Evolutionary conservation across 371 early-diverging fungal genomes (phyloP).

Genomic region (Gilbertella persicaria): DNA sequence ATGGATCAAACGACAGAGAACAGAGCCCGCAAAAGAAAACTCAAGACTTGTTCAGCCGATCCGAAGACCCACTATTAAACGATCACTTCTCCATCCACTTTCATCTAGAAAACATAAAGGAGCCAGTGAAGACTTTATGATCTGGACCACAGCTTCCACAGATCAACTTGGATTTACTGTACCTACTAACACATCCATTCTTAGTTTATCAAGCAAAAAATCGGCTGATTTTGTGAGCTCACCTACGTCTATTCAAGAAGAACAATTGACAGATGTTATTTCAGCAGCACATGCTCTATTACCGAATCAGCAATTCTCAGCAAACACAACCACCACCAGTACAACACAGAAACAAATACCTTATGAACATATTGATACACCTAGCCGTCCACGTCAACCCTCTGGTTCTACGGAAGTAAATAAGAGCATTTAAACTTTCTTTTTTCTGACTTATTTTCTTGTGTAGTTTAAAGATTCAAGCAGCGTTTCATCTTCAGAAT

Average conservation of each 20-base stretch:
- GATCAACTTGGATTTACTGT: background rate
- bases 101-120: constrained; percentile 12
- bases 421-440: too few relatives aligned
- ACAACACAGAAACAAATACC: constrained; percentile 11
- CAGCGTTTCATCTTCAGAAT: constrained; percentile 26
- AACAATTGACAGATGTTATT: constrained; percentile 31
- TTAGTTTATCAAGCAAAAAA: constrained; percentile 11
- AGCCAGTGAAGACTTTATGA: constrained; percentile 4
- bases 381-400: constrained; percentile 26
- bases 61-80: constrained; percentile 11
- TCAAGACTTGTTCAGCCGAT: constrained; percentile 11
- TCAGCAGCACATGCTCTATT: constrained; percentile 38
- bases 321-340: constrained; percentile 5
- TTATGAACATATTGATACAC: constrained; percentile 44
- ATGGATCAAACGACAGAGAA: constrained; percentile 35
- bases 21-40: constrained; percentile 15
- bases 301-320: constrained; percentile 26
- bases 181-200: too few relatives aligned
- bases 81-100: constrained; percentile 21
- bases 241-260: constrained; percentile 4
- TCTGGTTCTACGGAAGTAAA: too few relatives aligned
- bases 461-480: constrained; percentile 8
- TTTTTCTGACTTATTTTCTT: too few relatives aligned
- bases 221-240: constrained; percentile 13
- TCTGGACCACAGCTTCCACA: constrained; percentile 16